Conservation (phyloP, 2,329 filamentous ascomycete species). For the Thielaviopsis musarum region DNA sequence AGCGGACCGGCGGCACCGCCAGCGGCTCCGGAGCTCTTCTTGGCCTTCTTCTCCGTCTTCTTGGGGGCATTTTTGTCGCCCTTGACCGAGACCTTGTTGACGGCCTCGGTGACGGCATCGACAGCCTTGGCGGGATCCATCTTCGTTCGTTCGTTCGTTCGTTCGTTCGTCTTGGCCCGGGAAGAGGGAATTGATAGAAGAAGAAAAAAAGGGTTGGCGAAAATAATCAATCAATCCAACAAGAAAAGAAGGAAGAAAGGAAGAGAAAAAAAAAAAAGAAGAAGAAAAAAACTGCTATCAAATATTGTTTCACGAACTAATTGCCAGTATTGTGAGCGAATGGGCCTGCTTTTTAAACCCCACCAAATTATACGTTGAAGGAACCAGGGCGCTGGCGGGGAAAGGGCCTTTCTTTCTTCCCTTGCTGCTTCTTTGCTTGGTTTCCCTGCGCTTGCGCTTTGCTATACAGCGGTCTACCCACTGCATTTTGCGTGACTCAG, state of each 20-base stretch:
- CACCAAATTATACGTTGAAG: background rate
- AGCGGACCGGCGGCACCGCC: constrained; percentile 24
- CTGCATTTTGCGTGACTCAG: background rate
- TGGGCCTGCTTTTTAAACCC: background rate
- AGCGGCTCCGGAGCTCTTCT: constrained; percentile 24
- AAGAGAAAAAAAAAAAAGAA: background rate
- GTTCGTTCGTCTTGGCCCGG: too few relatives aligned
- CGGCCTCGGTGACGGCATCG: constrained; percentile 34
- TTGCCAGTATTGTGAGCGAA: background rate
- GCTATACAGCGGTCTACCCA: background rate
- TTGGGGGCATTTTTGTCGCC: constrained; percentile 19
- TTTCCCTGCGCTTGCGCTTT: background rate
- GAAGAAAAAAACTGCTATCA: background rate
- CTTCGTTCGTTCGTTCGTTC: constrained; percentile 5
- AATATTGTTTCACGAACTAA: background rate
- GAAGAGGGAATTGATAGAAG: too few relatives aligned
- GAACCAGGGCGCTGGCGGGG: background rate
- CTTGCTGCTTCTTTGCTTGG: background rate
- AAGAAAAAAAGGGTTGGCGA: background rate
- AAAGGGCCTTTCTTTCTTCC: background rate
- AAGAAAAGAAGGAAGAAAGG: background rate
- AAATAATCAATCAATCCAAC: background rate
- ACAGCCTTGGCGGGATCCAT: constrained; percentile 35
- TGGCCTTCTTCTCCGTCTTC: constrained; percentile 33
- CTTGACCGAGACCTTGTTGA: constrained; percentile 43